Percentiles rank a stretch among this genome's conserved stretches.
phyloP scores from a whole-genome alignment of 192 early-diverging fungal genomes.

The Dimargaris verticillata region DNA sequence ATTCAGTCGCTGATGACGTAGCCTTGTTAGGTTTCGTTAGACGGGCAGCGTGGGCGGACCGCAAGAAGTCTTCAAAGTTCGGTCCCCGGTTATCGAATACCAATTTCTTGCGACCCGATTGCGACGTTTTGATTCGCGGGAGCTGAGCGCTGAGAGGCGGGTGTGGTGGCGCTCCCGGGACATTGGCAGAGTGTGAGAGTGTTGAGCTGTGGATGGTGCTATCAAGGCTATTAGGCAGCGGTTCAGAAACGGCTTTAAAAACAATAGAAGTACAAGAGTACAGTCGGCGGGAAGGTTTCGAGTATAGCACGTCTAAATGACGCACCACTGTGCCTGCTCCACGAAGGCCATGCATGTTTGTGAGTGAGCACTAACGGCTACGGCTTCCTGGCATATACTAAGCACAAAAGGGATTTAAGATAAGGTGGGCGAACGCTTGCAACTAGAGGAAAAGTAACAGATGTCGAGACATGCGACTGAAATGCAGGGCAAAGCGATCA shows the following conservation, averaged over 20 bases:
- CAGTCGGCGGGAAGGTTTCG: background rate
- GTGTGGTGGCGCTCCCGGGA: background rate
- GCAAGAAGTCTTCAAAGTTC: conserved; percentile 9
- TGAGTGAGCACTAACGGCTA: too few species aligned
- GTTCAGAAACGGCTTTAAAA: background rate
- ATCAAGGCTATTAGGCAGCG: too few species aligned
- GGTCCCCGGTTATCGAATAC: conserved; percentile 12
- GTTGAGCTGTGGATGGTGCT: too few species aligned
- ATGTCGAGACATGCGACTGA: too few species aligned
- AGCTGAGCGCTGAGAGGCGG: background rate
- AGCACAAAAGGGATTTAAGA: too few species aligned
- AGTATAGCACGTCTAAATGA: too few species aligned
- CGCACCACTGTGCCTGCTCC: too few species aligned
- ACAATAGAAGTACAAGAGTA: background rate
- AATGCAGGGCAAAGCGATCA: too few species aligned
- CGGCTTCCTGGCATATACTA: too few species aligned
- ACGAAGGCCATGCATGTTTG: too few species aligned
- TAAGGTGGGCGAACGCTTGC: too few species aligned
- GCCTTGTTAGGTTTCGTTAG: background rate
- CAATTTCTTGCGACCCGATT: background rate
- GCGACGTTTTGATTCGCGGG: background rate
- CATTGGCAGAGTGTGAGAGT: background rate
- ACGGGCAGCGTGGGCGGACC: background rate
- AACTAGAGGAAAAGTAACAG: too few species aligned
- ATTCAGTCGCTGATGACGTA: background rate